Conservation (phyloP, 352 stramenopile species). For the Phytophthora aleatoria region DNA sequence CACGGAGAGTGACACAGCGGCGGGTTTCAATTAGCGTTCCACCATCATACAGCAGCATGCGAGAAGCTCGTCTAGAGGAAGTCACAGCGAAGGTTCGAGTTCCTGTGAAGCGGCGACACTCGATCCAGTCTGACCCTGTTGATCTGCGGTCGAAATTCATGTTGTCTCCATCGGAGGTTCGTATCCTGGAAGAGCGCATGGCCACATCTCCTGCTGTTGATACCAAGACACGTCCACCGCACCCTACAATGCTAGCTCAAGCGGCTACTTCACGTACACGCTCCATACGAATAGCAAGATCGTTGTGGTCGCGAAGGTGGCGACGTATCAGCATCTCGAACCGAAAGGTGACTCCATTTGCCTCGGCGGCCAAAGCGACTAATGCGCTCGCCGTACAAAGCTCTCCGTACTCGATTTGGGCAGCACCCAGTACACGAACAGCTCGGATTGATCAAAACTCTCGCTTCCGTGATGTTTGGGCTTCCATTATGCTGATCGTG, state of each 20-base stretch:
- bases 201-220: not conserved
- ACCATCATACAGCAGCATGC: constrained; percentile 28
- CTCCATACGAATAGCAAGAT: not conserved
- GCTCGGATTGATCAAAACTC: constrained; percentile 28
- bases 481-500: constrained; percentile 55
- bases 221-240: not conserved
- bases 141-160: constrained; percentile 31
- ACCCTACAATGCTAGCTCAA: constrained; percentile 12
- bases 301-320: constrained; percentile 14
- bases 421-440: not conserved
- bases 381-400: not conserved
- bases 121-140: constrained; percentile 34
- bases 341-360: constrained; percentile 24
- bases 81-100: not conserved
- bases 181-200: constrained; percentile 34
- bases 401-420: constrained; percentile 33
- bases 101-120: constrained; percentile 34
- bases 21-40: constrained; percentile 38
- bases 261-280: not conserved
- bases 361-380: constrained; percentile 5
- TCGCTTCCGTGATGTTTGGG: constrained; percentile 56
- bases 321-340: not conserved
- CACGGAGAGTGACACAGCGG: constrained; percentile 17
- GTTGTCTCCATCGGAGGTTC: constrained; percentile 28
- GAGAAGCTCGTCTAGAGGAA: constrained; percentile 6